A percentile compares a stretch with the other conserved stretches of the same genome.
These are phyloP conservation scores for Kandelia obovata DNA, from an alignment of 345 rosid genomes.

Conservation along the genomic window DNA sequence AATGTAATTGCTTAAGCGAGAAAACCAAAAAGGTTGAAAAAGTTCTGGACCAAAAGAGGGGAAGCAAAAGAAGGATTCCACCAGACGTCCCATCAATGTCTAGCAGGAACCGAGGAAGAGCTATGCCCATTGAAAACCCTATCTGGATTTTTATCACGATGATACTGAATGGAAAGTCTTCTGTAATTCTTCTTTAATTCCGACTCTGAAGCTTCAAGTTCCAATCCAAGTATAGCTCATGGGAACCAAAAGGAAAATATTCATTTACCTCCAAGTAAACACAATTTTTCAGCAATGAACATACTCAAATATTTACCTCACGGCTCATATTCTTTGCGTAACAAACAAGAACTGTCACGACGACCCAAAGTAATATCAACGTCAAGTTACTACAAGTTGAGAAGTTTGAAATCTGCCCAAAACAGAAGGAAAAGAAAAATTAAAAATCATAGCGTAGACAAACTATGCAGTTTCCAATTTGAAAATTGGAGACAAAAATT, in stretches of 20 bases:
- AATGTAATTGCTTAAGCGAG: too few relatives aligned
- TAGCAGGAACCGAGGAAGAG: constrained; percentile 88
- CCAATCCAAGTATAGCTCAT: constrained; percentile 73
- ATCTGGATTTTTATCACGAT: constrained; percentile 99
- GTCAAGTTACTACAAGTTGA: constrained; percentile 90
- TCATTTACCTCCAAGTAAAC: background rate
- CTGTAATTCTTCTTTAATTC: constrained; percentile 87
- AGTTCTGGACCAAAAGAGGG: too few relatives aligned
- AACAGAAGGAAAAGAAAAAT: background rate
- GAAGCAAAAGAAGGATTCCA: constrained; percentile 62
- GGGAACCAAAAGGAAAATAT: constrained; percentile 23
- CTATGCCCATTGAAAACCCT: constrained; percentile 99
- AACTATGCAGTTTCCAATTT: too few relatives aligned
- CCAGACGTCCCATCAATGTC: constrained; percentile 92
- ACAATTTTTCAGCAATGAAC: too few relatives aligned
- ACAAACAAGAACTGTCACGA: constrained; percentile 78
- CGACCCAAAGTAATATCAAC: constrained; percentile 69
- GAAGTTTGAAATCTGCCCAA: constrained; percentile 80
- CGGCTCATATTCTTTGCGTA: constrained; percentile 81
- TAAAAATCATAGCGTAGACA: too few relatives aligned
- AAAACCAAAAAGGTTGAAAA: too few relatives aligned
- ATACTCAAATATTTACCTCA: constrained; percentile 49
- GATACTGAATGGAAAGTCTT: constrained; percentile 82
- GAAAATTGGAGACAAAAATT: too few relatives aligned
- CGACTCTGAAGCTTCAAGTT: constrained; percentile 73